Percentiles rank a stretch among this genome's conserved stretches.
Conservation (phyloP, 495 filamentous ascomycete genomes). For the Xylaria palmicola region DNA sequence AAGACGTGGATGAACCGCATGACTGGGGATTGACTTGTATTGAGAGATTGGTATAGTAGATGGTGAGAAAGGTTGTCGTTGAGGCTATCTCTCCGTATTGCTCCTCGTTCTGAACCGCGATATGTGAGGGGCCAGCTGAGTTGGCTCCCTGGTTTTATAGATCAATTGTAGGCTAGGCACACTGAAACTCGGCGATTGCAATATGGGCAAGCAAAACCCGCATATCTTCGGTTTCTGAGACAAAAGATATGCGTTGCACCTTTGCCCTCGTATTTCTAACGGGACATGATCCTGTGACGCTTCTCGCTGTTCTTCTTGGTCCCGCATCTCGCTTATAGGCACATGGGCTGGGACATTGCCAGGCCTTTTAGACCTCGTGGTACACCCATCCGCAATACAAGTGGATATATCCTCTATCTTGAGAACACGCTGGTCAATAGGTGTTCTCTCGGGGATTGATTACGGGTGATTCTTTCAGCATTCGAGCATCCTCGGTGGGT, state of each 20-base stretch:
- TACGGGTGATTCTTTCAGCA: not conserved
- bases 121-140: not conserved
- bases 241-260: not conserved
- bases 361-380: not conserved
- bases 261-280: not conserved
- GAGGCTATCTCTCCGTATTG: not conserved
- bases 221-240: not conserved
- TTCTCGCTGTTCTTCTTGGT: not conserved
- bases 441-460: not conserved
- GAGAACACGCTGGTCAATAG: not conserved
- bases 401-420: not conserved
- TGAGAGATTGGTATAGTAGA: not conserved
- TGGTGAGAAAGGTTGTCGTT: not conserved
- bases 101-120: not conserved
- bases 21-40: not conserved
- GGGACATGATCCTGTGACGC: not conserved
- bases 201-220: slow-evolving; percentile 3
- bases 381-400: not conserved
- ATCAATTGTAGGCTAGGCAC: not conserved
- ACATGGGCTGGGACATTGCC: not conserved
- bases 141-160: not conserved
- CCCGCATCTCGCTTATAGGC: not conserved
- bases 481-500: no score
- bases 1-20: slow-evolving; percentile 1
- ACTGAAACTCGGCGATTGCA: not conserved